These are phyloP conservation scores for Aspergillus homomorphus DNA, from an alignment of 495 filamentous ascomycete species.

Conservation along the genomic window DNA sequence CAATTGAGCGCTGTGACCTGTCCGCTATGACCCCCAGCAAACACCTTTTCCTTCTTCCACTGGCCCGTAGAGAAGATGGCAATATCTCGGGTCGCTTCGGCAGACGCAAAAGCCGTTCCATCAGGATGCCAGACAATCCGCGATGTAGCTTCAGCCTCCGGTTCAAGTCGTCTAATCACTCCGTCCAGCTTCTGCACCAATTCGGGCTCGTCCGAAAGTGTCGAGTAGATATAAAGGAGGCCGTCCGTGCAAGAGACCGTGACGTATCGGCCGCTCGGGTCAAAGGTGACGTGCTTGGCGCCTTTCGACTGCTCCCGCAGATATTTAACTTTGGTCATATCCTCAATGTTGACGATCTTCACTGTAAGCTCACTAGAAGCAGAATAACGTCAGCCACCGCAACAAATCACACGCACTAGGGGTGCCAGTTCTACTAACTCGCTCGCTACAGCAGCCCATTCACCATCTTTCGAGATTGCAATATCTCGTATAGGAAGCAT, in stretches of 20 bases:
- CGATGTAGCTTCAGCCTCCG: slow-evolving; percentile 72
- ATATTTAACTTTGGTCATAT: slow-evolving; percentile 69
- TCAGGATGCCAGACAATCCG: slow-evolving; percentile 90
- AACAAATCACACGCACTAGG: neutral
- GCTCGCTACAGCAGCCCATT: slow-evolving; percentile 94
- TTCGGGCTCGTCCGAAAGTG: slow-evolving; percentile 75
- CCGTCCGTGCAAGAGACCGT: slow-evolving; percentile 87
- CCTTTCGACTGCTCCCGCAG: slow-evolving; percentile 78
- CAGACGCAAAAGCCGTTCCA: slow-evolving; percentile 82
- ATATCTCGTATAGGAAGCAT: slow-evolving; percentile 83
- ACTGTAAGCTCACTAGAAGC: slow-evolving; percentile 72
- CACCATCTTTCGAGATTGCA: slow-evolving; percentile 73
- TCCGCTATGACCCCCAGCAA: slow-evolving; percentile 73
- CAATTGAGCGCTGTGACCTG: slow-evolving; percentile 85
- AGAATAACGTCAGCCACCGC: slow-evolving; percentile 15
- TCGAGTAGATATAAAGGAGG: slow-evolving; percentile 80
- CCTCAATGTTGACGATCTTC: slow-evolving; percentile 77
- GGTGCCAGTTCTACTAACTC: slow-evolving; percentile 53
- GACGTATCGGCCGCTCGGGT: slow-evolving; percentile 72
- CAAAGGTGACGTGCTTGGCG: slow-evolving; percentile 87
- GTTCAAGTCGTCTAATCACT: slow-evolving; percentile 73
- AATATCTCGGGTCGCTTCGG: slow-evolving; percentile 80
- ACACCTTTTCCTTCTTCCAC: slow-evolving; percentile 78
- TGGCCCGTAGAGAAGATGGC: slow-evolving; percentile 80
- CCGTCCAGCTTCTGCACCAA: slow-evolving; percentile 81